Evolutionary conservation across 2,329 filamentous ascomycete species (phyloP), one percentile per base, ranked within the genome.

Genomic region (Trichoderma asperellum): DNA sequence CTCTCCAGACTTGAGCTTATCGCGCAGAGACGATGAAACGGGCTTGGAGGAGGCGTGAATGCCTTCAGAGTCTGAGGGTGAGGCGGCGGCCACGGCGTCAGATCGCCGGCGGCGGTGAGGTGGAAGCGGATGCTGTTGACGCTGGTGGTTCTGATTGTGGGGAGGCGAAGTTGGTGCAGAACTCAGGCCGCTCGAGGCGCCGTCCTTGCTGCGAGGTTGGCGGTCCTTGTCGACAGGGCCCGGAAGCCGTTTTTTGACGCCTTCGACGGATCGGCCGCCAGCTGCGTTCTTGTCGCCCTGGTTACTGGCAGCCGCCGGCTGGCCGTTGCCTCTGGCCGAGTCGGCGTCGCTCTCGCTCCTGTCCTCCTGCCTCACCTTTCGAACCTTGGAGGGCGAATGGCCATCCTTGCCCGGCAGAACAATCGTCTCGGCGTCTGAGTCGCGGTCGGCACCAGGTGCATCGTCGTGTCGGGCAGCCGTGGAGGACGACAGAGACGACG

Each of bases 401-500:
- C 87, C 87, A 76, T 90, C 86, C 75, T 90, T 91, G 34, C 87
- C 88, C 12, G 88, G 85, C 40, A 91, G 78, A 43, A 92, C 89
- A 71, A 92, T 90, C 16, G 90, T 92, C 80, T 92, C 90, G 60
- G 90, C 89, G 75, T 92, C 90, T 1, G 90, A 92, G 74, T 90
- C 88, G 75, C 85, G 88, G 70, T 89, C 89, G 69, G 81, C 81
- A 43, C 32, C 35, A 35, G 67, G 57, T 27, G 74, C 78, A 68
- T 86, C 82, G 63, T 79, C 76, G 24, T 79, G 75, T 63, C 69
- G 72, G 21, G 73, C 62, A 16, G 66, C 52, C 29, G 68, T 70
- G 18, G 70, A 60, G 14, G 67, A 66, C 53, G 61, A 64, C 47
- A 62, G 53, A 40, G 68, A 65, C 35, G 68, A 70, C 6, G 63